These are phyloP conservation scores for Phytophthora quininea DNA, from an alignment of 352 stramenopile species.

Conservation along the genomic window DNA sequence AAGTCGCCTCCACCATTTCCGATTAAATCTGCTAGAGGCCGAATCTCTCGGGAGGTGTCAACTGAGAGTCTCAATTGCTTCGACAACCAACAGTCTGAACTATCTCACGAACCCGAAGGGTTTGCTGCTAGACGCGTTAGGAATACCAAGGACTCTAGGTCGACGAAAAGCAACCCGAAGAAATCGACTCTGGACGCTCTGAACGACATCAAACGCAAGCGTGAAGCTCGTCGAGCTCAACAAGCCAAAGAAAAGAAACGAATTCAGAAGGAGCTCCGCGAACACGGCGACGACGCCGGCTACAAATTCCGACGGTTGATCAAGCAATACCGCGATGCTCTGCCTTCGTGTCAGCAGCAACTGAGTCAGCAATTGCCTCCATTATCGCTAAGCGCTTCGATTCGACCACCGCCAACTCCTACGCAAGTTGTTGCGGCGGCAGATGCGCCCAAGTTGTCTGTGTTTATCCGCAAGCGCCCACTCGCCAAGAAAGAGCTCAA, in stretches of 20 bases:
- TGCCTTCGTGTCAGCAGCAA: slow-evolving; percentile 41
- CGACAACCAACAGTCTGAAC: slow-evolving; percentile 1
- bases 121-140: slow-evolving; percentile 9
- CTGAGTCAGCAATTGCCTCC: slow-evolving; percentile 27
- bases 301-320: slow-evolving; percentile 84
- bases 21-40: slow-evolving; percentile 2
- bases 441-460: slow-evolving; percentile 44
- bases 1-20: slow-evolving; percentile 5
- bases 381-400: slow-evolving; percentile 21
- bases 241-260: slow-evolving; percentile 75
- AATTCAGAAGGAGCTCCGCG: slow-evolving; percentile 60
- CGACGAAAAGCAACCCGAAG: slow-evolving; percentile 40
- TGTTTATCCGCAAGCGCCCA: slow-evolving; percentile 76
- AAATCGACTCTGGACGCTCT: slow-evolving; percentile 58
- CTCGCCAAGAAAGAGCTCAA: slow-evolving; percentile 72
- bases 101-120: slow-evolving; percentile 1
- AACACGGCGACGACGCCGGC: slow-evolving; percentile 72
- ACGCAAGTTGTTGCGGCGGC: slow-evolving; percentile 9
- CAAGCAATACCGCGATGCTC: slow-evolving; percentile 50
- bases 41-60: slow-evolving; percentile 15
- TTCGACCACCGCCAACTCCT: slow-evolving; percentile 25
- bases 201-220: slow-evolving; percentile 76
- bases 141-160: slow-evolving; percentile 11
- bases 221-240: slow-evolving; percentile 55
- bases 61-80: slow-evolving; percentile 9